Percentiles rank a stretch among this genome's conserved stretches.
Evolutionary conservation across 495 filamentous ascomycete genomes (phyloP).

Genomic region (Tuber indicum): DNA sequence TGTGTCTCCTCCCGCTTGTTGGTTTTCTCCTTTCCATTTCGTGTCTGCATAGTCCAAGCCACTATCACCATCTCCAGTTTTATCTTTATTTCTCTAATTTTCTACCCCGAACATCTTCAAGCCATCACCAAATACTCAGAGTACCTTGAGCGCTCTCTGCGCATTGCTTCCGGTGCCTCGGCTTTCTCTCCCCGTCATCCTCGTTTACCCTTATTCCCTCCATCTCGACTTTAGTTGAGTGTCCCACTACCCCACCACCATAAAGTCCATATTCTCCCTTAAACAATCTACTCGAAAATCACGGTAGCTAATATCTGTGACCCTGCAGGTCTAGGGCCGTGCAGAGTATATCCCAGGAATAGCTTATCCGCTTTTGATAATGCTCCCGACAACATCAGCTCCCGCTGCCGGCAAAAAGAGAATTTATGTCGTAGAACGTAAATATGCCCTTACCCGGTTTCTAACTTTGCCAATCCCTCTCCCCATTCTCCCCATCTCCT

Average conservation of each 20-base stretch:
- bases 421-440: conserved; percentile 39
- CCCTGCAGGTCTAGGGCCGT: not conserved
- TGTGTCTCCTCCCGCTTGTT: not conserved
- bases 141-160: not conserved
- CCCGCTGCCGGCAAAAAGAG: conserved; percentile 28
- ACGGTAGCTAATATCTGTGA: not conserved
- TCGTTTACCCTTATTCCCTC: not conserved
- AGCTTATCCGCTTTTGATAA: conserved; percentile 8
- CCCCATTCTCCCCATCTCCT: not conserved
- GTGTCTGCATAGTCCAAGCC: too few species aligned
- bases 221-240: not conserved
- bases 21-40: not conserved
- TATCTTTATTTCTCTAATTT: not conserved
- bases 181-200: not conserved
- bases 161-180: not conserved
- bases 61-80: not conserved
- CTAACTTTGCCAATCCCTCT: conserved; percentile 1
- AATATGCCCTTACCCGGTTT: conserved; percentile 22
- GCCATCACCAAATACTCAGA: not conserved
- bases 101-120: not conserved
- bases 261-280: not conserved
- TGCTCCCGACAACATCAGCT: conserved; percentile 20
- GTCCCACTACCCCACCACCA: not conserved
- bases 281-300: not conserved
- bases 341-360: not conserved